Evolutionary conservation across 2,329 filamentous ascomycete genomes (phyloP).

Genomic region (Exophiala lecanii-corni): DNA sequence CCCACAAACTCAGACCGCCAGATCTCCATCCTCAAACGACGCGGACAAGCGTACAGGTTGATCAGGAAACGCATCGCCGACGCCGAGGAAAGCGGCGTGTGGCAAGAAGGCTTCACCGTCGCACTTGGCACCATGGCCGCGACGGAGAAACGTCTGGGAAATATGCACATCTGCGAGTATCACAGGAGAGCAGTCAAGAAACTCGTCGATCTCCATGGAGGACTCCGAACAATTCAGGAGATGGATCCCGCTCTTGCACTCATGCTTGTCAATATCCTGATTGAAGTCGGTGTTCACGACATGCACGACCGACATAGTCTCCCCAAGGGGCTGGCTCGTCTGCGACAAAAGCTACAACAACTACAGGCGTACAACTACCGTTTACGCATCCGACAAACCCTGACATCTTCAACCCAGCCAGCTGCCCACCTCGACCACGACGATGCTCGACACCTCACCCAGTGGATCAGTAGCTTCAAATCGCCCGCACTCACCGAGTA

Average conservation of each 20-base stretch:
- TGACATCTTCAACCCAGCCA: background rate
- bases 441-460: background rate
- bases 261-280: background rate
- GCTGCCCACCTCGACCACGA: background rate
- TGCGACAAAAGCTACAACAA: background rate
- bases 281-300: background rate
- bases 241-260: background rate
- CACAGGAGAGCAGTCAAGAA: background rate
- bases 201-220: background rate
- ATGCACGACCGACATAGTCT: background rate
- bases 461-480: background rate
- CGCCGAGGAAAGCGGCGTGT: background rate
- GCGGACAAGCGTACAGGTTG: background rate
- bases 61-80: background rate
- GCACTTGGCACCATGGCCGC: background rate
- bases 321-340: background rate
- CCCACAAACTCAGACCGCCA: background rate
- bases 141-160: background rate
- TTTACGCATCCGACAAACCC: background rate
- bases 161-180: background rate
- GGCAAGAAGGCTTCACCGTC: background rate
- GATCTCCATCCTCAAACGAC: background rate
- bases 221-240: background rate
- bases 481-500: background rate
- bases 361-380: background rate